phyloP scores from a whole-genome alignment of 805 yeast species.

The Yarrowia osloensis region DNA sequence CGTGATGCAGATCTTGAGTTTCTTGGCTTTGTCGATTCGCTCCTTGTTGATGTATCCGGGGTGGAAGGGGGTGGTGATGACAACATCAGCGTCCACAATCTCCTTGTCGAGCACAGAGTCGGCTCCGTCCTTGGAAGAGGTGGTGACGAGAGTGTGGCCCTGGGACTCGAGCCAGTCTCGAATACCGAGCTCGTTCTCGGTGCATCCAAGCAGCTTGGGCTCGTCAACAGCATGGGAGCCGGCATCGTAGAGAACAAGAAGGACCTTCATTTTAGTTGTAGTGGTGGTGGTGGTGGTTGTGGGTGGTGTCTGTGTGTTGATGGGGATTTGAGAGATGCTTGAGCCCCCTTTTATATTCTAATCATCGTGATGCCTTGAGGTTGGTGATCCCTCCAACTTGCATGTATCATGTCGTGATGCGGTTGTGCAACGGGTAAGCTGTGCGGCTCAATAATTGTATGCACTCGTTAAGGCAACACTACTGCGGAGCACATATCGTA shows the following conservation, averaged over 20 bases:
- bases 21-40: constrained; percentile 65
- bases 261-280: not conserved
- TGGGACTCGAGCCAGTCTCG: not conserved
- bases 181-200: not conserved
- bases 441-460: too few species aligned
- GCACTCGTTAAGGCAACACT: too few species aligned
- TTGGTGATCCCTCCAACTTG: too few species aligned
- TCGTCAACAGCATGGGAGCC: not conserved
- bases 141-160: not conserved
- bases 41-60: constrained; percentile 70
- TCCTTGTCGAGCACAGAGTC: not conserved
- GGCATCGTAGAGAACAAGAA: not conserved
- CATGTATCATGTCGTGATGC: too few species aligned
- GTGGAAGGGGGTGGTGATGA: constrained; percentile 58
- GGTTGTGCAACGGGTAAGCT: too few species aligned
- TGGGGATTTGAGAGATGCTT: not conserved
- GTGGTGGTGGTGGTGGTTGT: too few species aligned
- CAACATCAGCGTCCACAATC: not conserved
- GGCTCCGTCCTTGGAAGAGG: not conserved
- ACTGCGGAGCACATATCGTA: too few species aligned
- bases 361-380: too few species aligned
- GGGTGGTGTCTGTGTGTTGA: not conserved
- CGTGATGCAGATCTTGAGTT: constrained; percentile 62
- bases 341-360: not conserved
- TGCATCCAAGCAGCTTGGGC: not conserved